phyloP scores from a whole-genome alignment of 768 basidiomycete species.

The Dendrothele bispora region DNA sequence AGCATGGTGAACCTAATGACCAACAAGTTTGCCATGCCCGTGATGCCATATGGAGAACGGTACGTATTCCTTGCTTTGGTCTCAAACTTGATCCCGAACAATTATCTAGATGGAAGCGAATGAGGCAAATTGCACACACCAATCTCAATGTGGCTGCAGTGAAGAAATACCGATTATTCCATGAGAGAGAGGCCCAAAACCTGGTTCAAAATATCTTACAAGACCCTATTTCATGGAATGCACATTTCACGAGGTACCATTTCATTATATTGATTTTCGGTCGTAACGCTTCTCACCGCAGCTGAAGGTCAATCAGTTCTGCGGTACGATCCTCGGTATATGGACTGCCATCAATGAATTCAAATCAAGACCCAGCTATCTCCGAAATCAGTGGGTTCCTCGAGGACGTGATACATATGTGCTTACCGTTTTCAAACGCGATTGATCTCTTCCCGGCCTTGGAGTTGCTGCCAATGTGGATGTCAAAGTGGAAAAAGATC shows the following conservation, averaged over 20 bases:
- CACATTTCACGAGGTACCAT: constrained; percentile 17
- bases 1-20: no score
- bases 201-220: constrained; percentile 6
- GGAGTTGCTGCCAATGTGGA: constrained; percentile 26
- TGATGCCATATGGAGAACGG: no score
- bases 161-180: constrained; percentile 8
- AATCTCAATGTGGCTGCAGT: constrained; percentile 9
- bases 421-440: constrained; percentile 28
- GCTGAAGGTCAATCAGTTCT: constrained; percentile 1
- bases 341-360: constrained; percentile 10
- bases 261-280: no score
- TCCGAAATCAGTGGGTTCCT: no score
- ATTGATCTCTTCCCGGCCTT: constrained; percentile 28
- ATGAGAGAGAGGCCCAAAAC: constrained; percentile 9
- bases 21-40: no score
- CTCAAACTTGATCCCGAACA: no score
- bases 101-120: no score
- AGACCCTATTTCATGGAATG: constrained; percentile 21
- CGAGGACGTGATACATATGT: constrained; percentile 17
- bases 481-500: constrained; percentile 28
- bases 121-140: no score
- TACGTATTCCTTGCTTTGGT: no score
- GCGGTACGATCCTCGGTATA: constrained; percentile 13
- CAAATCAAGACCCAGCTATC: constrained; percentile 13
- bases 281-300: no score